Percentiles rank a stretch among this genome's conserved stretches.
Conservation (phyloP, 1,139 yeast species). For the Taiozyma sp. region DNA sequence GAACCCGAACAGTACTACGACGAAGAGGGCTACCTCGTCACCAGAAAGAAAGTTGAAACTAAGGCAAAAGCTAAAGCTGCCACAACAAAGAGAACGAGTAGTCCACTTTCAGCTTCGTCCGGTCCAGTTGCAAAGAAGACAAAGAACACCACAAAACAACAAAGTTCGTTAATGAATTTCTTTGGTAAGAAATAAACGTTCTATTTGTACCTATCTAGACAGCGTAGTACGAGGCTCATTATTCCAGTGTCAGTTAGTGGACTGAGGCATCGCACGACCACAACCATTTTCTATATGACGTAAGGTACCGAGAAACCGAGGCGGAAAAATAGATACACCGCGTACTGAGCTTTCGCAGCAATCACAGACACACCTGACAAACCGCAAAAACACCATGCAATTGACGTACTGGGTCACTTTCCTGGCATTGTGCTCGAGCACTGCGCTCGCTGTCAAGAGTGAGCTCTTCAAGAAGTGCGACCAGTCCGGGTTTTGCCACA, state of each 20-base stretch:
- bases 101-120: conserved; percentile 1
- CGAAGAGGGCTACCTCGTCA: conserved; percentile 27
- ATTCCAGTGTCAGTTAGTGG: too few species aligned
- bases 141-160: conserved; percentile 16
- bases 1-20: conserved; percentile 19
- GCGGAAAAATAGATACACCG: too few species aligned
- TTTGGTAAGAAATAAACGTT: conserved; percentile 20
- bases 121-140: conserved; percentile 10
- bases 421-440: not conserved
- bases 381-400: conserved; percentile 22
- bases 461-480: conserved; percentile 77
- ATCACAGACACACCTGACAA: not conserved
- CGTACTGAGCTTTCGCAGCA: not conserved
- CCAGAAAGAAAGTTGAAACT: conserved; percentile 12
- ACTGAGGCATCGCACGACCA: too few species aligned
- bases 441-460: conserved; percentile 36
- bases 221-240: not conserved
- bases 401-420: not conserved
- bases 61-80: conserved; percentile 9
- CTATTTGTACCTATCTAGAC: not conserved
- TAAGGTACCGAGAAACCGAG: not conserved
- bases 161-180: conserved; percentile 21
- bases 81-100: conserved; percentile 1
- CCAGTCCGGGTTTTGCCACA: conserved; percentile 78
- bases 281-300: not conserved